Percentiles rank a stretch among this genome's conserved stretches.
Conservation (phyloP, 768 basidiomycete species). For the Trametes elegans region DNA sequence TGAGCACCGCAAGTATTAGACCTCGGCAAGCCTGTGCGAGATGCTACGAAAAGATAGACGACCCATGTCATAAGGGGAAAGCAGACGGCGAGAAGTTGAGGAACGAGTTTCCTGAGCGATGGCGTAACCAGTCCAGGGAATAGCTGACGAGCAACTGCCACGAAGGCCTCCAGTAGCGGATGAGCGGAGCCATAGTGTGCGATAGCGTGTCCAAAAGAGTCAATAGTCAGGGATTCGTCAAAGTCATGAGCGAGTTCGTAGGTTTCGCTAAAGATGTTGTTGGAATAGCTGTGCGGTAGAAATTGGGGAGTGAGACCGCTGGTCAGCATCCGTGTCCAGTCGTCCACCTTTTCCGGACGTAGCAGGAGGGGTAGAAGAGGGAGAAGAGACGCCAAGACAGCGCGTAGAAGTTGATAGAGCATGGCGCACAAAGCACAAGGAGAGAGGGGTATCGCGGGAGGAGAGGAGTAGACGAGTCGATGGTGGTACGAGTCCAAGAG, state of each 20-base stretch:
- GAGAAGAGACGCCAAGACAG: conserved; percentile 4
- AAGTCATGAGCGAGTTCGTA: neutral
- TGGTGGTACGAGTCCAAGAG: conserved; percentile 1
- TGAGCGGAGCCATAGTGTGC: neutral
- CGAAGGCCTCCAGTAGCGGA: neutral
- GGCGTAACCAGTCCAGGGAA: neutral
- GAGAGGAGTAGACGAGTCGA: neutral
- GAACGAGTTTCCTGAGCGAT: neutral
- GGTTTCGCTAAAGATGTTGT: neutral
- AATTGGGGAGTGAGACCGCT: neutral
- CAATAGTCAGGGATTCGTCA: neutral
- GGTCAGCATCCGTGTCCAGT: neutral
- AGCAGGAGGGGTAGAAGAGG: neutral
- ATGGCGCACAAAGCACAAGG: neutral
- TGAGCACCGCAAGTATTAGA: too few relatives aligned
- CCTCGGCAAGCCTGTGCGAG: too few relatives aligned
- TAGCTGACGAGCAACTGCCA: neutral
- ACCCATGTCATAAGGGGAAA: too few relatives aligned
- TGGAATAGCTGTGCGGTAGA: neutral
- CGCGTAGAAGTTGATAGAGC: neutral
- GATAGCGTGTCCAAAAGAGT: neutral
- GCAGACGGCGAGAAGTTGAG: neutral
- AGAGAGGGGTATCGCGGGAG: neutral
- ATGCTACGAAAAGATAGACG: too few relatives aligned
- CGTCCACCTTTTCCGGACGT: neutral